Base-by-base conservation (phyloP, 192 early-diverging fungal genomes). In the Podila epigama region DNA sequence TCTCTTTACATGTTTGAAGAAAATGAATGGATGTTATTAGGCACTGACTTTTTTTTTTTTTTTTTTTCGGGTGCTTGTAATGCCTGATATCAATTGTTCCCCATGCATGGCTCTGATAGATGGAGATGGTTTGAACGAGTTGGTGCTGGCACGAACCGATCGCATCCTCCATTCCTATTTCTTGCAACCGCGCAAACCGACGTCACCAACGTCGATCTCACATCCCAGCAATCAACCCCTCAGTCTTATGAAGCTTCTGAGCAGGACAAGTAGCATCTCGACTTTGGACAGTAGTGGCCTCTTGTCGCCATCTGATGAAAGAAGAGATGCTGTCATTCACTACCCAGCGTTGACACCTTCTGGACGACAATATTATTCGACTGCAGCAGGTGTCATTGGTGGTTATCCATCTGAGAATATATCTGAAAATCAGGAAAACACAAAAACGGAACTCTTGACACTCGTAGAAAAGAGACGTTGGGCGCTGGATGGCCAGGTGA, bases 401-500 rank as follows among this genome's bases (percentile, higher is more conserved):
- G 51, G 40, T 1, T 29, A 63, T 29, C 13, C 53, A 34, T 40
- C 18, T 56, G 27, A 60, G 25, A 13, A 22, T 16, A 41, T 22
- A 16, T 42, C 40, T 42, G 56, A 63, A 5, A 25, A n/a, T n/a
- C 63, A 62, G 15, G 62, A 69, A 3, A 27, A 3, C 22, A 15
- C 9, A 13, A 37, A 53, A 12, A 37, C 20, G 22, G 33, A 18
- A 29, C 7, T 48, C 44, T 53, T 56, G 25, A 31, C 25, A 16
- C 63, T 85, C 28, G 42, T 66, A 6, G 81, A 87, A 36, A 88
- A 86, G 52, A 80, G 81, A 15, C 69, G 82, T 40, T 88, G 84
- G 86, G 75, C 81, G 8, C 71, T 88, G 56, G 84, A 86, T 60
- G 84, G 80, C 7, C 86, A 88, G 71, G 85, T 83, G 81, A 71